Evolutionary conservation across 768 basidiomycete genomes (phyloP), one percentile per base, ranked within the genome.

Genomic region (Pleurotus citrinopileatus): DNA sequence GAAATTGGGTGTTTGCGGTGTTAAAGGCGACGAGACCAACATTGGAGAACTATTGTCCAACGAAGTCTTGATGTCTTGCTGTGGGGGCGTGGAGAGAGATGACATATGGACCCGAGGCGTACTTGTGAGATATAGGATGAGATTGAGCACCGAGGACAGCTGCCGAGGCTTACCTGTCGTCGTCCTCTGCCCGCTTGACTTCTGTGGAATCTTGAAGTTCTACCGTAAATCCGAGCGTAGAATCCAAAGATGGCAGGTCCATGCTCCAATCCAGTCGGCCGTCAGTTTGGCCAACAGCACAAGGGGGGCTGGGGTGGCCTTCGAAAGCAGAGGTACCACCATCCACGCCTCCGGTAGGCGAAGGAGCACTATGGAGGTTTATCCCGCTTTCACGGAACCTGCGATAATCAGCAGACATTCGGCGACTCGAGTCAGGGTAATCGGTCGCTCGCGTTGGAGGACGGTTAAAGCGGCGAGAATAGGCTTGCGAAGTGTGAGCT

Each of bases 401-500:
- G 29, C 13, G 6, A 6, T 6, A 32, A 13, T 13, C 13, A 13
- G 29, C 6, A 32, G 29, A 32, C 29, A 32, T 13, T 32, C 13
- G 29, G 29, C 29, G 7, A 6, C 29, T 32, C 29, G 29, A 6
- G 29, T 6, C 13, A 13, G 29, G 29, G 13, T 32, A 32, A 13
- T 6, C 6, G 29, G 29, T 6, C 29, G 29, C 7, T 32, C 7
- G 13, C 29, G 29, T 32, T n/a, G 29, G 29, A 32, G 7, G 29
- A 32, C 13, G 29, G 29, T 32, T 6, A 32, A 32, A 32, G 7
- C 13, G 6, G 13, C 6, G 29, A 32, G 29, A 13, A 13, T 13
- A 13, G 13, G 6, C 29, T n/a, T n/a, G n/a, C n/a, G n/a, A n/a
- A 32, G 29, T 58, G 22, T 91, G 89, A 15, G 89, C 87, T 89